Evolutionary conservation across 2,329 filamentous ascomycete genomes (phyloP).

Genomic region (Sporothrix protearum): DNA sequence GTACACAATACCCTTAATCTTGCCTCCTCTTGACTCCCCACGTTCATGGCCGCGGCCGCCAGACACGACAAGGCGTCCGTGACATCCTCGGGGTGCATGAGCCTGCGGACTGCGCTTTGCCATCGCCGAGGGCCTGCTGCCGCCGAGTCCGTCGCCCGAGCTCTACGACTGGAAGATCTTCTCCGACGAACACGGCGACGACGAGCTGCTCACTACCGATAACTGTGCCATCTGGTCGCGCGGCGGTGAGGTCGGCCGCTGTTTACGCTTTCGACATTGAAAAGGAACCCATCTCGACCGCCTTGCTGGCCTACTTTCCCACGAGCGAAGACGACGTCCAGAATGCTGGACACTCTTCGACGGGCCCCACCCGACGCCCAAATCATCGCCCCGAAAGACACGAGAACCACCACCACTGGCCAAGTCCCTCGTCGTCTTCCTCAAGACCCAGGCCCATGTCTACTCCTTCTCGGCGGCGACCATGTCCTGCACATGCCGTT

Average conservation of each 20-base stretch:
- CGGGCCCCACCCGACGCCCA: background rate
- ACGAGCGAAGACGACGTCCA: slow-evolving; percentile 30
- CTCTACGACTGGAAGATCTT: slow-evolving; percentile 73
- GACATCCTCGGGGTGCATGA: slow-evolving; percentile 88
- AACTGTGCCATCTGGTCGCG: slow-evolving; percentile 84
- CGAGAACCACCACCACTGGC: slow-evolving; percentile 38
- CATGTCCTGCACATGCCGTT: slow-evolving; percentile 93
- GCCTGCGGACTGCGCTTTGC: slow-evolving; percentile 78
- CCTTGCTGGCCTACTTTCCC: slow-evolving; percentile 79
- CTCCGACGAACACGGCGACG: slow-evolving; percentile 54
- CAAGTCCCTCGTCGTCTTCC: slow-evolving; percentile 80
- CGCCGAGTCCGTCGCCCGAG: slow-evolving; percentile 59
- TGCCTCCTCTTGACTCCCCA: background rate
- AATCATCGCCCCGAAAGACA: background rate
- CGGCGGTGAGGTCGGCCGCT: slow-evolving; percentile 76
- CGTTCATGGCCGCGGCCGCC: background rate
- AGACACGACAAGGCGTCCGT: slow-evolving; percentile 66
- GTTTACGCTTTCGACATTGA: slow-evolving; percentile 85
- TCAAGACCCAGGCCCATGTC: slow-evolving; percentile 89
- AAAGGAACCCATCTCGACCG: slow-evolving; percentile 80
- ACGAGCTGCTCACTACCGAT: slow-evolving; percentile 75
- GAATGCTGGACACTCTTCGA: background rate
- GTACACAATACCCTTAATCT: no score
- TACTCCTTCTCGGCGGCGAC: slow-evolving; percentile 81
- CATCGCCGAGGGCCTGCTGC: slow-evolving; percentile 73